phyloP scores from a whole-genome alignment of 2,329 filamentous ascomycete genomes.

The Aspergillus cejpii region DNA sequence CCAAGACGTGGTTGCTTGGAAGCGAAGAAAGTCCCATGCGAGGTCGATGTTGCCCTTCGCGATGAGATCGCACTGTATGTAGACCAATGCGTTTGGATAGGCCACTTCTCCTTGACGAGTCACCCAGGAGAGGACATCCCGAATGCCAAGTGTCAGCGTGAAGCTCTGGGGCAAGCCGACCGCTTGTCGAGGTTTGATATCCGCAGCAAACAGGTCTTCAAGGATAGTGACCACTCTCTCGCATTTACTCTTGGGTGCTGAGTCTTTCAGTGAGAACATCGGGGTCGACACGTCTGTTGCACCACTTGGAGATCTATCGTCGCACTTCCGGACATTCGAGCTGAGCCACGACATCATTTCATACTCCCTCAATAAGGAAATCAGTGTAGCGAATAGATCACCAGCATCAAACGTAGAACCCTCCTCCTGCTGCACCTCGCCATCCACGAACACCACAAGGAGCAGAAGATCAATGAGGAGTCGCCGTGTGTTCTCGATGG shows the following conservation, averaged over 20 bases:
- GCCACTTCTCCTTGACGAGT: constrained; percentile 50
- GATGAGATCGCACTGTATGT: constrained; percentile 62
- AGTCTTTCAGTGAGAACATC: constrained; percentile 23
- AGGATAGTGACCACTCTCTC: constrained; percentile 34
- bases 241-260: constrained; percentile 17
- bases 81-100: constrained; percentile 56
- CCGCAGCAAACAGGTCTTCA: constrained; percentile 41
- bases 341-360: constrained; percentile 63
- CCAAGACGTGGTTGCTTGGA: constrained; percentile 55
- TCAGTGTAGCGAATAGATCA: constrained; percentile 56
- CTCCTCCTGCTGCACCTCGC: constrained; percentile 68
- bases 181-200: constrained; percentile 39
- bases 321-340: constrained; percentile 34
- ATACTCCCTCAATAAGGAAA: constrained; percentile 64
- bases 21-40: constrained; percentile 59
- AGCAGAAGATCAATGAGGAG: constrained; percentile 76
- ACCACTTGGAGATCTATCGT: constrained; percentile 20
- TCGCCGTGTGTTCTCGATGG: constrained; percentile 62
- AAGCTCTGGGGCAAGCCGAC: constrained; percentile 38
- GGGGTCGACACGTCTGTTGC: constrained; percentile 21
- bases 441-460: constrained; percentile 78
- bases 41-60: constrained; percentile 60
- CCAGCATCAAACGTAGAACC: constrained; percentile 59
- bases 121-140: constrained; percentile 42
- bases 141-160: constrained; percentile 38